phyloP scores from a whole-genome alignment of 495 filamentous ascomycete species.

The Annulohypoxylon nitens region DNA sequence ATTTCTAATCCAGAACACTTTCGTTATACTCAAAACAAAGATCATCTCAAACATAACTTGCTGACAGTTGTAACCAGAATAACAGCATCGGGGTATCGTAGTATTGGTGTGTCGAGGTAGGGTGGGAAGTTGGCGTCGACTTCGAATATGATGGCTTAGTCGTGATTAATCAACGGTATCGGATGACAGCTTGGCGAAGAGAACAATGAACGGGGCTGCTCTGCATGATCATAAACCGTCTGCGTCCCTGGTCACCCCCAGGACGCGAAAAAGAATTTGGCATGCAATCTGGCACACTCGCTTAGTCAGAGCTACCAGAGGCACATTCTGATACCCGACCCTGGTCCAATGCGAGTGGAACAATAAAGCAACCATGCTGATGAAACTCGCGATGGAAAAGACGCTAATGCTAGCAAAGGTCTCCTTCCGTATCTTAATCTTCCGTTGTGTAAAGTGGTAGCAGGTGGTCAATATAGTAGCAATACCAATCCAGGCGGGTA shows the following conservation, averaged over 20 bases:
- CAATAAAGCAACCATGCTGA: constrained; percentile 78
- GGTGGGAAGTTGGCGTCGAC: neutral
- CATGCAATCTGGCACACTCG: constrained; percentile 37
- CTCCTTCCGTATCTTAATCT: constrained; percentile 84
- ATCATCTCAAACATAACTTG: neutral
- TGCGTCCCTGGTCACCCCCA: constrained; percentile 46
- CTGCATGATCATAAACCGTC: constrained; percentile 27
- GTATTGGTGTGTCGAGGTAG: neutral
- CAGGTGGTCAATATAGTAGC: constrained; percentile 81
- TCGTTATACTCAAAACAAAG: constrained; percentile 1
- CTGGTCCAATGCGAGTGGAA: constrained; percentile 73
- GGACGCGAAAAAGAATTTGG: constrained; percentile 42
- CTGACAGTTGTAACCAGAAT: neutral
- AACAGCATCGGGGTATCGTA: neutral
- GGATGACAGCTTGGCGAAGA: neutral
- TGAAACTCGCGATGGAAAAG: constrained; percentile 80
- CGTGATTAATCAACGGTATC: neutral
- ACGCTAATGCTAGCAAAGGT: constrained; percentile 81
- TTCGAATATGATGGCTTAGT: neutral
- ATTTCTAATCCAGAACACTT: neutral
- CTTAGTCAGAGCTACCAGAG: constrained; percentile 45
- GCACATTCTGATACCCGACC: constrained; percentile 45
- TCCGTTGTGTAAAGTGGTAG: constrained; percentile 85
- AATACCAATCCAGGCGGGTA: constrained; percentile 89
- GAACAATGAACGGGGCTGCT: neutral